Evolutionary conservation across 2,329 filamentous ascomycete genomes (phyloP).

Genomic region (Nothomitra cinnamomea): DNA sequence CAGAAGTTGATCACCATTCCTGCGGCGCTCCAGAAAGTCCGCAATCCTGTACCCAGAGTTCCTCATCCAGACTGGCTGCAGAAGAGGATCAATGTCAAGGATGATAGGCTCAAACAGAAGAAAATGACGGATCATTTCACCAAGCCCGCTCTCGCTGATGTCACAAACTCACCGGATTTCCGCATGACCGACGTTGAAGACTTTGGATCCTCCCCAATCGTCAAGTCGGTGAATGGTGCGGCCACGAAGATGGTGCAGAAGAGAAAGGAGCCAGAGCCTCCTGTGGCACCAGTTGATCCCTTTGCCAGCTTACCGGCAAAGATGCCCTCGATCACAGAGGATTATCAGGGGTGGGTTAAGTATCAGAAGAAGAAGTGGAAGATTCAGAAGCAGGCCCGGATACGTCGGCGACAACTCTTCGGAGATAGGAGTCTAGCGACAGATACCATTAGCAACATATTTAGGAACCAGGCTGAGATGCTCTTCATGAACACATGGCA

Average conservation of each 20-base stretch:
- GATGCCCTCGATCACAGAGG: constrained; percentile 71
- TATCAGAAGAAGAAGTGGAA: constrained; percentile 99
- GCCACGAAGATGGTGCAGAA: constrained; percentile 31
- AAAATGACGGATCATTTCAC: constrained; percentile 90
- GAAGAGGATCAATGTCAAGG: constrained; percentile 80
- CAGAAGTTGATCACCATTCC: constrained; percentile 99
- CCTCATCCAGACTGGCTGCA: constrained; percentile 95
- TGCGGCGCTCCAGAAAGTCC: constrained; percentile 83
- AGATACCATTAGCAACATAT: constrained; percentile 50
- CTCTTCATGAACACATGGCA: constrained; percentile 93
- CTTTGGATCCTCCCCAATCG: constrained; percentile 46
- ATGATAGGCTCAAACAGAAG: constrained; percentile 95
- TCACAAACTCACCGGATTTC: constrained; percentile 45
- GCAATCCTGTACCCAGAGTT: constrained; percentile 86
- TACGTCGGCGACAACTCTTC: constrained; percentile 76
- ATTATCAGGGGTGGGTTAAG: constrained; percentile 74
- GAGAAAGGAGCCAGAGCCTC: constrained; percentile 28
- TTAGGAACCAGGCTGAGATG: constrained; percentile 81
- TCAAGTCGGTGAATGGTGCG: constrained; percentile 20
- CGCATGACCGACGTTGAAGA: constrained; percentile 61
- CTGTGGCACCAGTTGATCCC: constrained; percentile 41
- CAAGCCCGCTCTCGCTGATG: constrained; percentile 43
- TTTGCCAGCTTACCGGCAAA: constrained; percentile 65
- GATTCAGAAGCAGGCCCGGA: constrained; percentile 79
- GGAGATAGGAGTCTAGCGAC: constrained; percentile 57